Base-by-base conservation (phyloP, 169 alveolate genomes). In the Fabrea salina region DNA sequence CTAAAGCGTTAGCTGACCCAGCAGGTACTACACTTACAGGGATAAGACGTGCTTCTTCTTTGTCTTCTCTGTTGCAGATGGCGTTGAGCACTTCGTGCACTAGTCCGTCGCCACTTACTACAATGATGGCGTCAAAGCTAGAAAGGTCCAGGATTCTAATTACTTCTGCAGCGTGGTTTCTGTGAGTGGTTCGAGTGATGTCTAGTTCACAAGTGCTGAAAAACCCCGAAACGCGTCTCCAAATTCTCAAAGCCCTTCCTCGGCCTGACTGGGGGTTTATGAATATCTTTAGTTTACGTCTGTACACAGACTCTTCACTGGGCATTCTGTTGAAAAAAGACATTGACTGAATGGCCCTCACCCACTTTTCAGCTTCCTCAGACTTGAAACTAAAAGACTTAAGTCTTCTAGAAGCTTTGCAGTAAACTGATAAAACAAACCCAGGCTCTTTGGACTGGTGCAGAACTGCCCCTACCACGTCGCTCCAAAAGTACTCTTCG, bases 11-110 rank as follows among this genome's bases (percentile, higher is more conserved):
- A 27, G 89, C 82, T 32, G 90, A 50, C 3, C 93, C 93, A 41
- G 89, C 93, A 30, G 93, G 93, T 32, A 87, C 66, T 16, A 66
- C 44, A 25, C 86, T 83, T 1, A 87, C 70, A 1, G 85, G 75
- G 2, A 82, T n/a, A 5, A 58, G 44, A 6, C 50, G 43, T n/a
- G 76, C 32, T 4, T 66, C 25, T 4, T 58, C 41, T 49, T 56
- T 22, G 66, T 87, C 90, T 30, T 77, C 37, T 54, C 90, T 58
- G 11, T 53, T 27, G 41, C 54, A 72, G 1, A 87, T 13, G 1
- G 89, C 93, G 75, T 87, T 87, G 1, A 87, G 72, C 13, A 87
- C 87, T 75, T 87, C 93, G 74, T 87, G 93, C 5, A 87, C 67
- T 16, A 87, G 58, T 0, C 93, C 93, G 66, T 87, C 93, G 30